These are phyloP conservation scores for Gymnopus androsaceus DNA, from an alignment of 1,284 basidiomycete genomes.

Conservation along the genomic window DNA sequence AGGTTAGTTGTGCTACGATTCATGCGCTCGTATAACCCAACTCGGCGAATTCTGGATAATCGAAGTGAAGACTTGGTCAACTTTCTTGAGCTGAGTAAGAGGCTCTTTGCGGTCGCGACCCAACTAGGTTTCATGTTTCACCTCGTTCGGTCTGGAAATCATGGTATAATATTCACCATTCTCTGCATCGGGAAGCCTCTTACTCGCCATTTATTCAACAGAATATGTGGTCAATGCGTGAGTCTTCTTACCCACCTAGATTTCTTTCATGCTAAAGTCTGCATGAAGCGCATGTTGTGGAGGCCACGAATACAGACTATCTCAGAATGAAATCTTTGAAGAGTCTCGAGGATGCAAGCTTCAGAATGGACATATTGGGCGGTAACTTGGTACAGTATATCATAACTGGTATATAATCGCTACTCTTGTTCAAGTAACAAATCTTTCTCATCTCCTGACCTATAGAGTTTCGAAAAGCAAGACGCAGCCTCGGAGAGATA, in stretches of 20 bases:
- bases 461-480: conserved; percentile 38
- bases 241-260: not conserved
- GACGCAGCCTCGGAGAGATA: conserved; percentile 28
- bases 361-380: conserved; percentile 27
- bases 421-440: not conserved
- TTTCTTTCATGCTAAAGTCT: not conserved
- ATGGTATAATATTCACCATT: conserved; percentile 29
- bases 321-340: conserved; percentile 24
- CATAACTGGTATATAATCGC: conserved; percentile 21
- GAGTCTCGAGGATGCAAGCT: conserved; percentile 12
- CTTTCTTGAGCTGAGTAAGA: conserved; percentile 23
- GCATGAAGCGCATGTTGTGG: conserved; percentile 12
- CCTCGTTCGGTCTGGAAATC: conserved; percentile 26
- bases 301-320: conserved; percentile 15
- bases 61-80: conserved; percentile 21
- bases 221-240: conserved; percentile 23
- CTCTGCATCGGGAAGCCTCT: conserved; percentile 31
- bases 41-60: conserved; percentile 19
- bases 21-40: conserved; percentile 7
- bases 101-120: conserved; percentile 22
- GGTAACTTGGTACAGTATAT: conserved; percentile 28
- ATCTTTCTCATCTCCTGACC: not conserved
- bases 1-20: not conserved
- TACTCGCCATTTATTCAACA: conserved; percentile 13
- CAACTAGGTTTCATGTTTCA: conserved; percentile 30